Evolutionary conservation across 306 rosid species (phyloP), one percentile per base, ranked within the genome.

Genomic region (Acacia melanoxylon): DNA sequence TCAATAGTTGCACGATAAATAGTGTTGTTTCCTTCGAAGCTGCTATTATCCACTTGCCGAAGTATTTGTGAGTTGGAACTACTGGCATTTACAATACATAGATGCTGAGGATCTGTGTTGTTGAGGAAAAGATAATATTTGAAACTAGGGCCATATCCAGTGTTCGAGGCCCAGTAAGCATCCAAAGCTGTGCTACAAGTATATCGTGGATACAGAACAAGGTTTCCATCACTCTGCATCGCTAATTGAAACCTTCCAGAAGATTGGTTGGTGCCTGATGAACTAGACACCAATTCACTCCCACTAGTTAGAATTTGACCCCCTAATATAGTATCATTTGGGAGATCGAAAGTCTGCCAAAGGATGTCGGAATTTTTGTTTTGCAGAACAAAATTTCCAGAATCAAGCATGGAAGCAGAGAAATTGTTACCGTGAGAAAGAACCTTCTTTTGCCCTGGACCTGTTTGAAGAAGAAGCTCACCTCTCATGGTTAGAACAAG

Each of bases 371-470:
- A 15, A 48, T 2, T 48, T 48, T 14, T 4, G 54, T 48, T 11
- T 48, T 15, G 20, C 4, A 48, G 19, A 48, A 48, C 83, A 40
- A 86, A 80, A 79, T 83, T 86, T 15, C 89, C 85, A 59, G 76
- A 67, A 68, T 86, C 83, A 68, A 77, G 87, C 78, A 86, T 66
- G 75, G 81, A 83, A 77, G 87, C 89, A 56, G 25, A 86, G 42
- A 40, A 72, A 48, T 48, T 48, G 16, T 46, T 13, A 46, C 54
- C 6, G 4, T 48, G 6, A 14, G 17, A 4, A 67, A 86, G 59
- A 37, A 14, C 25, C 63, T 65, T 80, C 56, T 59, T 41, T 77
- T n/a, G 15, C 14, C 76, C 78, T 16, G 73, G 72, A 2, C 73
- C 56, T 0, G 19, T 16, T 17, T 42, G 49, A 9, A 83, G 58